Conservation (phyloP, 1,139 yeast species). For the Candida labiduridarum region DNA sequence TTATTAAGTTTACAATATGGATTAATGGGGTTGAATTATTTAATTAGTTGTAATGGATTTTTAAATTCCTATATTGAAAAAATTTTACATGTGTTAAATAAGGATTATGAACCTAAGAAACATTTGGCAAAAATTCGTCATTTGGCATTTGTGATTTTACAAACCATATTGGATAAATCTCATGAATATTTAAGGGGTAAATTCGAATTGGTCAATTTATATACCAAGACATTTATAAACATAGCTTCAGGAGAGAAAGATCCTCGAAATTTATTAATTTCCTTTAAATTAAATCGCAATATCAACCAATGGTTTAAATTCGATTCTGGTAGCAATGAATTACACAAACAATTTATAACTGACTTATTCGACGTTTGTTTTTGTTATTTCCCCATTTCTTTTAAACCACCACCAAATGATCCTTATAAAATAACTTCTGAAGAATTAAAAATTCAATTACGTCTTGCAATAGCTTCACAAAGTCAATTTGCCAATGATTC, state of each 20-base stretch:
- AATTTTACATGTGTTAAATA: conserved; percentile 43
- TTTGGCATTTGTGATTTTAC: conserved; percentile 56
- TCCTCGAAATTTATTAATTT: conserved; percentile 78
- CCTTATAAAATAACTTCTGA: conserved; percentile 81
- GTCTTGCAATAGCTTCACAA: conserved; percentile 64
- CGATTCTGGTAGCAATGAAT: conserved; percentile 34
- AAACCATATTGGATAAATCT: conserved; percentile 30
- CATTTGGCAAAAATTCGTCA: conserved; percentile 69
- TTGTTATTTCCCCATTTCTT: conserved; percentile 96
- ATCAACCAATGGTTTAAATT: conserved; percentile 47
- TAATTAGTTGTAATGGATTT: conserved; percentile 53
- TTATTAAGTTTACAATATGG: conserved; percentile 54
- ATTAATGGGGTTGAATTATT: conserved; percentile 54
- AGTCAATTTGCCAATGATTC: conserved; percentile 70
- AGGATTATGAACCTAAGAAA: conserved; percentile 60
- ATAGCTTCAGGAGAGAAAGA: conserved; percentile 90
- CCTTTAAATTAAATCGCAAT: conserved; percentile 59
- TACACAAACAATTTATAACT: conserved; percentile 33
- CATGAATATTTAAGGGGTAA: conserved; percentile 16
- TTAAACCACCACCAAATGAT: conserved; percentile 89
- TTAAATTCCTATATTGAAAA: conserved; percentile 29
- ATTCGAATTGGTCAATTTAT: conserved; percentile 32
- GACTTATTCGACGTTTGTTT: conserved; percentile 86
- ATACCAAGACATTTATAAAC: conserved; percentile 60
- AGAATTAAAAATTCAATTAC: conserved; percentile 64